phyloP scores from a whole-genome alignment of 768 basidiomycete species.

The Suillus alpinus region DNA sequence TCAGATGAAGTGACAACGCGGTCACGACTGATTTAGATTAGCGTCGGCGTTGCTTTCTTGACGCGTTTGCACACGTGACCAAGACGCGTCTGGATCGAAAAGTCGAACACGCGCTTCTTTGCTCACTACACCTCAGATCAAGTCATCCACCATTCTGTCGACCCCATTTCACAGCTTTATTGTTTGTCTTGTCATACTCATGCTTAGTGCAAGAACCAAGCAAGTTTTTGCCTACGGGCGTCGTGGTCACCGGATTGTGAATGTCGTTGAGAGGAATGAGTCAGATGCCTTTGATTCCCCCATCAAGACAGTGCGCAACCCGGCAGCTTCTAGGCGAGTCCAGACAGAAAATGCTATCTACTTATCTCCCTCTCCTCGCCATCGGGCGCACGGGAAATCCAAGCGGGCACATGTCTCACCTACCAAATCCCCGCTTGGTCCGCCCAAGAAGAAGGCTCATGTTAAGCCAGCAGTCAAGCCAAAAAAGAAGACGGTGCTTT shows the following conservation, averaged over 20 bases:
- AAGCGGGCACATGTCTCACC: conserved; percentile 18
- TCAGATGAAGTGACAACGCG: not conserved
- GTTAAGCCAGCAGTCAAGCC: conserved; percentile 10
- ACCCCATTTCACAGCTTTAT: not conserved
- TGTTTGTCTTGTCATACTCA: conserved; percentile 19
- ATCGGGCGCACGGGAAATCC: conserved; percentile 10
- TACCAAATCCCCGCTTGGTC: conserved; percentile 11
- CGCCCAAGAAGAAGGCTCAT: conserved; percentile 32
- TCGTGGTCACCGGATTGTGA: conserved; percentile 59
- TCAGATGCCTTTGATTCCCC: conserved; percentile 6
- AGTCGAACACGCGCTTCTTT: conserved; percentile 1
- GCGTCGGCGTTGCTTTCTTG: not conserved
- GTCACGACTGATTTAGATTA: not conserved
- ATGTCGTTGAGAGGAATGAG: conserved; percentile 32
- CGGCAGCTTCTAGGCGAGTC: conserved; percentile 2
- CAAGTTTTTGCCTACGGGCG: conserved; percentile 66
- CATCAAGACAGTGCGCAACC: not conserved
- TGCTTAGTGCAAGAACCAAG: conserved; percentile 63
- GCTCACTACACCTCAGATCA: not conserved
- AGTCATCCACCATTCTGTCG: not conserved
- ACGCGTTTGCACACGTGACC: conserved; percentile 1
- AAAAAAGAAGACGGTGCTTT: conserved; percentile 13
- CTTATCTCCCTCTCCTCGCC: conserved; percentile 20
- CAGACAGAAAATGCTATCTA: conserved; percentile 23
- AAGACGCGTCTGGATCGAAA: conserved; percentile 1